phyloP scores from a whole-genome alignment of 495 filamentous ascomycete species.

The Achaetomiella virescens region DNA sequence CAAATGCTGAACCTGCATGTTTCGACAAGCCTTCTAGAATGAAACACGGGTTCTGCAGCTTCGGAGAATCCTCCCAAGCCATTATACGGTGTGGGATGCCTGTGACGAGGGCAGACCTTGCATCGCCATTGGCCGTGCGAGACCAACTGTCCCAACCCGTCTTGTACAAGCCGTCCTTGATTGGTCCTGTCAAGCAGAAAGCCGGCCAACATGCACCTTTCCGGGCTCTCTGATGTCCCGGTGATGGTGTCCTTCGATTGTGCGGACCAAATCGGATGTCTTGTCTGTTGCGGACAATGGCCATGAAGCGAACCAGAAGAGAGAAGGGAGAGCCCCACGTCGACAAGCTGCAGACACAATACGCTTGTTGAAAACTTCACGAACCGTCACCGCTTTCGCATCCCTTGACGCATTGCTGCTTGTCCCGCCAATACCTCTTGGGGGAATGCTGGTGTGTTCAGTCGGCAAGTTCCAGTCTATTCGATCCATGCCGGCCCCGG shows the following conservation, averaged over 20 bases:
- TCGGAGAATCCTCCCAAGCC: constrained; percentile 10
- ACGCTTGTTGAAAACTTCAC: neutral
- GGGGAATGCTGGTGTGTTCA: neutral
- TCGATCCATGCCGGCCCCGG: neutral
- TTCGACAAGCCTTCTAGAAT: constrained; percentile 29
- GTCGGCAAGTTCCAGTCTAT: neutral
- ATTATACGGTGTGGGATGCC: constrained; percentile 20
- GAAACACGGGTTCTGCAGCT: constrained; percentile 23
- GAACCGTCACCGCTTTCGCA: constrained; percentile 3
- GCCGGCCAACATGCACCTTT: constrained; percentile 21
- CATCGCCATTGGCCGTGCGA: constrained; percentile 15
- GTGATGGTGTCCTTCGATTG: constrained; percentile 6
- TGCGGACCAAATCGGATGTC: neutral
- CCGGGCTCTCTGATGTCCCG: constrained; percentile 14
- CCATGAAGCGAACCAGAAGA: neutral
- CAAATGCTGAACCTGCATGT: constrained; percentile 20
- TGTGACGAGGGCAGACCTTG: constrained; percentile 5
- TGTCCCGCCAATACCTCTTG: neutral
- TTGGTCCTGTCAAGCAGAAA: constrained; percentile 19
- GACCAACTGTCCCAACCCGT: constrained; percentile 15
- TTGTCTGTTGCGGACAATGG: neutral
- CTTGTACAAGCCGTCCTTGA: constrained; percentile 11
- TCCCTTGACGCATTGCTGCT: constrained; percentile 4
- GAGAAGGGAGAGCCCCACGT: neutral
- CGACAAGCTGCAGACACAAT: constrained; percentile 19